Conservation (phyloP, 2,329 filamentous ascomycete species). For the Cladosporium sp. region DNA sequence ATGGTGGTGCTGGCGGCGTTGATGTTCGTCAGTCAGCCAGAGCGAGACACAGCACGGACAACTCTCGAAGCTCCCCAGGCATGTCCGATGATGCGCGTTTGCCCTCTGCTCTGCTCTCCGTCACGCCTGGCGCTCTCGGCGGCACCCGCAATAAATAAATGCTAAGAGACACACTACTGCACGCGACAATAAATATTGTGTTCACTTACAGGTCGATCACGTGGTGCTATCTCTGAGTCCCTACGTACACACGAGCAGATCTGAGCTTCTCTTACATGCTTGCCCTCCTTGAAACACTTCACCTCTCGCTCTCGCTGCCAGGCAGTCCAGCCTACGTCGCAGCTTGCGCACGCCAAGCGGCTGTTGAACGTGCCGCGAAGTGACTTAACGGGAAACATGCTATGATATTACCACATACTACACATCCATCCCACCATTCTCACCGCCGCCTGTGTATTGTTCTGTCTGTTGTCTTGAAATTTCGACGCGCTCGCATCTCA, state of each 20-base stretch:
- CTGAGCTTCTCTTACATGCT: no score
- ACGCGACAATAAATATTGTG: neutral
- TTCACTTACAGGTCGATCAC: neutral
- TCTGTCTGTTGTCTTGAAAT: neutral
- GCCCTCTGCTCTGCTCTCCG: neutral
- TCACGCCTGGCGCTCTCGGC: neutral
- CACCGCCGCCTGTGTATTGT: neutral
- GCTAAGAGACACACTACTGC: neutral
- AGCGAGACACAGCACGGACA: constrained; percentile 2
- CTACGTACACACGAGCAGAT: no score
- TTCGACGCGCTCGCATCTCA: neutral
- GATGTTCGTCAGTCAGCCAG: constrained; percentile 4
- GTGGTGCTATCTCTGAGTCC: neutral
- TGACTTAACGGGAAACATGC: neutral
- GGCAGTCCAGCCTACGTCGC: neutral
- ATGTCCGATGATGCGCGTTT: constrained; percentile 1
- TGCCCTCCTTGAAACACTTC: neutral
- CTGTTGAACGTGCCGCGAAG: neutral
- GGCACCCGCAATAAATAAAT: neutral
- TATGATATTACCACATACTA: neutral
- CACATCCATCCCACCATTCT: neutral
- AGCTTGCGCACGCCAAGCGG: constrained; percentile 1
- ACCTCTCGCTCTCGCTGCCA: neutral
- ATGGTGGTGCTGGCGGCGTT: constrained; percentile 1
- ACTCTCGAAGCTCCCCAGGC: neutral